Evolutionary conservation across 73 alveolate species (phyloP), one percentile per base, ranked within the genome.

Genomic region (Urostyla sp.): DNA sequence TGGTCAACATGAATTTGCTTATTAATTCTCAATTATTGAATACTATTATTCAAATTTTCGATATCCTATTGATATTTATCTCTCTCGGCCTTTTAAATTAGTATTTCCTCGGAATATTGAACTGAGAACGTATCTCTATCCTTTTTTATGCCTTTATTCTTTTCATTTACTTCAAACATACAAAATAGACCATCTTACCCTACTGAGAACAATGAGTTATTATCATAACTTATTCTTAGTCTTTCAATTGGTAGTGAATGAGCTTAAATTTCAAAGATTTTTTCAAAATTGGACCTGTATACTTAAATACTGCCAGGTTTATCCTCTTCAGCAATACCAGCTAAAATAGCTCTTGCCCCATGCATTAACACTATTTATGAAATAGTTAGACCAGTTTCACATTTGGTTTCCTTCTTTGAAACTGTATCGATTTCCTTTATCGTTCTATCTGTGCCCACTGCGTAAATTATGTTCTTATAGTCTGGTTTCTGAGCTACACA

Each of bases 311-410:
- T 72, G 20, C 94, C 95, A 18, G 95, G 97, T 36, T 83, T 90
- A 49, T 86, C 94, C 3, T 94, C 97, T 83, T 96, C 99, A 8
- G 97, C 94, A 11, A 92, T 86, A 2, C 98, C 98, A 7, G 98
- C 98, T 49, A 96, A 75, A 24, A 96, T 67, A 15, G 93, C 91
- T 77, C 92, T 94, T 26, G 95, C 95, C 23, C 95, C 91, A 26
- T 94, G 92, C 44, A 98, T 81, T 5, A 95, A 75, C 1, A 95
- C 97, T n/a, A 96, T 66, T 58, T 94, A 93, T 0, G 97, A 91
- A 44, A 95, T 69, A 3, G 66, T 81, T 24, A 82, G 89, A 30
- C 78, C 89, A 54, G 98, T 91, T 45, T 95, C 98, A 34, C 74
- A 63, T 59, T 85, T 66, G 15, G 60, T 52, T 31, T 54, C 46